A percentile compares a stretch with the other conserved stretches of the same genome.
These are phyloP conservation scores for Phytophthora colocasiae DNA, from an alignment of 352 stramenopile genomes.

Conservation along the genomic window DNA sequence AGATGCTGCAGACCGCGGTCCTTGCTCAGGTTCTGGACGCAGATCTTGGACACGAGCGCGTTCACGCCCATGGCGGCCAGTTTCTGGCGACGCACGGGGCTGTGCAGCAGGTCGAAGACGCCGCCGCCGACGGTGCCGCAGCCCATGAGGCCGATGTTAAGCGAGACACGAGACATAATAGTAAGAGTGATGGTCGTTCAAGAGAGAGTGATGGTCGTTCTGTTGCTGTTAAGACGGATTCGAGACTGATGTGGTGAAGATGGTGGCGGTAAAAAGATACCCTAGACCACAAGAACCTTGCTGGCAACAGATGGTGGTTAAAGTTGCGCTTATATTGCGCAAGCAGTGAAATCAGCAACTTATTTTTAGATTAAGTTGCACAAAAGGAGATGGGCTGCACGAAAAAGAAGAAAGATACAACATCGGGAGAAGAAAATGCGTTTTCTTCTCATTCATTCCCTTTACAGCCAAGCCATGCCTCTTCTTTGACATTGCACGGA, in stretches of 20 bases:
- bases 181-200: not conserved
- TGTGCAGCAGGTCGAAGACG: conserved; percentile 89
- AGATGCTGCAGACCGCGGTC: conserved; percentile 73
- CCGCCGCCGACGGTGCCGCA: conserved; percentile 90
- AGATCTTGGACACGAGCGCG: conserved; percentile 88
- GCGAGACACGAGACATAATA: conserved; percentile 39
- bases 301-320: not conserved
- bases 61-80: conserved; percentile 73
- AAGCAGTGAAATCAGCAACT: conserved; percentile 11
- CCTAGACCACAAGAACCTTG: conserved; percentile 21
- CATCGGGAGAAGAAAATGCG: no score
- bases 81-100: conserved; percentile 55
- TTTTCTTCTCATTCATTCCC: not conserved
- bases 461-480: conserved; percentile 34
- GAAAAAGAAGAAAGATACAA: no score
- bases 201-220: not conserved
- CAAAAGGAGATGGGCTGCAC: not conserved
- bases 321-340: conserved; percentile 6
- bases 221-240: conserved; percentile 6
- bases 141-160: conserved; percentile 90
- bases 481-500: conserved; percentile 12
- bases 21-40: conserved; percentile 83
- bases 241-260: conserved; percentile 15
- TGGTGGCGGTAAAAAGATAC: conserved; percentile 6
- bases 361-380: not conserved